Percentiles rank a stretch among this genome's conserved stretches.
These are phyloP conservation scores for Chamaecyparis obtusa DNA, from an alignment of 75 land plant species.

Conservation along the genomic window DNA sequence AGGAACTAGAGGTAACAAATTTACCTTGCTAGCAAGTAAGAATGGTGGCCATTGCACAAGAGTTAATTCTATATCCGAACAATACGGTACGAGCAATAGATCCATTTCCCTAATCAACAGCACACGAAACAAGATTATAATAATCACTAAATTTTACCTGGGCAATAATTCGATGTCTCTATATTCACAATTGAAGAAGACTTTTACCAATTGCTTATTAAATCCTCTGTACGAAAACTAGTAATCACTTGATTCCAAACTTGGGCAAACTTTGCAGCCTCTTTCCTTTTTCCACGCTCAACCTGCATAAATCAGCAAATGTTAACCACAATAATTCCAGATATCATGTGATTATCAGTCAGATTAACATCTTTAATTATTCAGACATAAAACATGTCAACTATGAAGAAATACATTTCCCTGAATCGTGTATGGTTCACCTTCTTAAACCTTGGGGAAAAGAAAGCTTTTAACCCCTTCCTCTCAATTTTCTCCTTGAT, in stretches of 20 bases:
- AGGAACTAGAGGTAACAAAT: background rate
- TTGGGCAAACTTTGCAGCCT: conserved; percentile 58
- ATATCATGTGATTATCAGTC: conserved; percentile 12
- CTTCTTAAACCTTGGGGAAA: conserved; percentile 37
- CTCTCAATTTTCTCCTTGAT: conserved; percentile 13
- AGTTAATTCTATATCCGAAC: conserved; percentile 28
- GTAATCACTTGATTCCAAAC: conserved; percentile 89
- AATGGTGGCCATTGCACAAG: conserved; percentile 75
- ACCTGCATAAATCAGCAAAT: conserved; percentile 3
- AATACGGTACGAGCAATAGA: conserved; percentile 62
- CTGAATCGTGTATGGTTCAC: conserved; percentile 12
- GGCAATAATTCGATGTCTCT: background rate
- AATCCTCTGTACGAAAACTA: conserved; percentile 78
- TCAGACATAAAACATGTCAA: background rate
- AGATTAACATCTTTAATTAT: background rate
- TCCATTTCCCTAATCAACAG: conserved; percentile 62
- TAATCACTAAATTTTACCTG: background rate
- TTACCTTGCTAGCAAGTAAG: conserved; percentile 85
- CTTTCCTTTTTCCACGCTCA: conserved; percentile 20
- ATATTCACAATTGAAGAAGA: background rate
- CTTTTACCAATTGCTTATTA: conserved; percentile 76
- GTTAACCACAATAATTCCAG: conserved; percentile 24
- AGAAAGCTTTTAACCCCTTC: conserved; percentile 18
- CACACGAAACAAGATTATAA: background rate
- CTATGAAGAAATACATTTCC: background rate